phyloP scores from a whole-genome alignment of 1,284 basidiomycete genomes.

The Sanguinoderma infundibulare region DNA sequence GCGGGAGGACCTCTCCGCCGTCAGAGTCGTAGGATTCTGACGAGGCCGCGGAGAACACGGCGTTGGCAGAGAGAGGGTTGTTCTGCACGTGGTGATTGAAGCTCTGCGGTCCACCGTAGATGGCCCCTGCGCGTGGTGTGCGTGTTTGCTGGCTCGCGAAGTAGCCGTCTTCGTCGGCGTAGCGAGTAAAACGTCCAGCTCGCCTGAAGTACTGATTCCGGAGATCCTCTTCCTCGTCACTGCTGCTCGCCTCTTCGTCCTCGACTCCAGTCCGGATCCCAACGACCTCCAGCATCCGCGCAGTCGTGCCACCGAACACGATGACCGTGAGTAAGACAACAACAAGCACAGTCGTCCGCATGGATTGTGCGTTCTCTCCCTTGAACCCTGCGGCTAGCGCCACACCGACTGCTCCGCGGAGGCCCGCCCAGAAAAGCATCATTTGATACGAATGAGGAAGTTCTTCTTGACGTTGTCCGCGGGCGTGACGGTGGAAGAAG shows the following conservation, averaged over 20 bases:
- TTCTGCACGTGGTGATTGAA: constrained; percentile 66
- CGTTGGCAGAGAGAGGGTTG: constrained; percentile 27
- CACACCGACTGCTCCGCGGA: constrained; percentile 96
- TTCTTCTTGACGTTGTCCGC: constrained; percentile 86
- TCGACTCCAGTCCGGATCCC: constrained; percentile 96
- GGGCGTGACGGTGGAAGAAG: constrained; percentile 81
- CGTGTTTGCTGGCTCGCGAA: constrained; percentile 41
- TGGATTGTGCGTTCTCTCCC: constrained; percentile 87
- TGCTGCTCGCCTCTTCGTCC: constrained; percentile 83
- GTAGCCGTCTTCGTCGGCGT: constrained; percentile 55
- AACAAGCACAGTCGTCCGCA: constrained; percentile 93
- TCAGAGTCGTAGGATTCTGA: constrained; percentile 81
- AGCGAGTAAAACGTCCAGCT: constrained; percentile 39
- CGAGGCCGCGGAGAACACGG: constrained; percentile 62
- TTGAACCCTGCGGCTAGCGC: constrained; percentile 96
- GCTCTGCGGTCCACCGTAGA: constrained; percentile 43
- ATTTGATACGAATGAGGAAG: constrained; percentile 95
- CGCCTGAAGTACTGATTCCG: constrained; percentile 35
- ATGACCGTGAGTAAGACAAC: constrained; percentile 96
- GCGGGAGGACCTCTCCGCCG: constrained; percentile 73
- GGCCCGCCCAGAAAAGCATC: constrained; percentile 99
- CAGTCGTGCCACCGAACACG: constrained; percentile 95
- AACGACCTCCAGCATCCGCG: constrained; percentile 96
- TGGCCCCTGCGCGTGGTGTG: constrained; percentile 41
- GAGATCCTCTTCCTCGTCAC: constrained; percentile 73